Evolutionary conservation across 176 grass and related monocot species (phyloP).

Genomic region (Oryza coarctata): DNA sequence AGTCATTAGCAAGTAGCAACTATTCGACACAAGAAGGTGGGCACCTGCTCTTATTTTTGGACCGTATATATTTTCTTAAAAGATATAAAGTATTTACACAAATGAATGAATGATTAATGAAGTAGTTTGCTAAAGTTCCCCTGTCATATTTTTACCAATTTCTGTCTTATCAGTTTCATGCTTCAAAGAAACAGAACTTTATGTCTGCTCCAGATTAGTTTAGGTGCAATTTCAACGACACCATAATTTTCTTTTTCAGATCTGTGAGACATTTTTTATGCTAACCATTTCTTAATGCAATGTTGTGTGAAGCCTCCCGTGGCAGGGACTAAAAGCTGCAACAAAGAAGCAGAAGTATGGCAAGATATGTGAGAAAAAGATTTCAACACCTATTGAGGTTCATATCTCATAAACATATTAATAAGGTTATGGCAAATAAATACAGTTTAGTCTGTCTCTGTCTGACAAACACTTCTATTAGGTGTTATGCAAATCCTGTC

Average conservation of each 20-base stretch:
- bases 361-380: slow-evolving; percentile 93
- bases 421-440: background rate
- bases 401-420: slow-evolving; percentile 33
- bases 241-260: background rate
- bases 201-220: background rate
- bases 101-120: background rate
- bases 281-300: slow-evolving; percentile 36
- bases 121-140: slow-evolving; percentile 8
- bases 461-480: slow-evolving; percentile 34
- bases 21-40: background rate
- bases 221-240: background rate
- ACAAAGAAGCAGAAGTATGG: slow-evolving; percentile 97
- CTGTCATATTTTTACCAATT: background rate
- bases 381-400: slow-evolving; percentile 89
- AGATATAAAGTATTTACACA: background rate
- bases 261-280: background rate
- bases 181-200: background rate
- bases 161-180: background rate
- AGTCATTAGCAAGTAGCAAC: background rate
- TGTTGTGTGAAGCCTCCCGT: slow-evolving; percentile 70
- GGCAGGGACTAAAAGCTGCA: slow-evolving; percentile 95
- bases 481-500: slow-evolving; percentile 90
- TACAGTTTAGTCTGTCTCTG: slow-evolving; percentile 13
- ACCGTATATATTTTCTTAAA: background rate
- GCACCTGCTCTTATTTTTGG: background rate